Percentiles rank a stretch among this genome's conserved stretches.
Evolutionary conservation across 495 filamentous ascomycete species (phyloP).

Genomic region (Neurospora sp.): DNA sequence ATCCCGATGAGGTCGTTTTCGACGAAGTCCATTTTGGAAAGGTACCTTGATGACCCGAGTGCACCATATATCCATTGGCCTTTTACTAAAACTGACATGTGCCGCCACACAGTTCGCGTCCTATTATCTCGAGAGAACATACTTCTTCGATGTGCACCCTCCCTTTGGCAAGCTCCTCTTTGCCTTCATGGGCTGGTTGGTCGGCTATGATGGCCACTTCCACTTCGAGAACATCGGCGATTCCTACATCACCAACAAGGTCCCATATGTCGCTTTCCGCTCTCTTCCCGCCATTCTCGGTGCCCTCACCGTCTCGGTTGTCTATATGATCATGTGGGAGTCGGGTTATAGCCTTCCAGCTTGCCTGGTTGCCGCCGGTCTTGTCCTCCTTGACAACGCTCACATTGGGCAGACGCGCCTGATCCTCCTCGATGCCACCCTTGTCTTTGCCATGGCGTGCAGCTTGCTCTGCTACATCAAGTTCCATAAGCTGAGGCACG

Average conservation of each 20-base stretch:
- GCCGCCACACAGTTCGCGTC: conserved; percentile 63
- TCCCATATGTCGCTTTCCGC: conserved; percentile 92
- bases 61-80: not conserved
- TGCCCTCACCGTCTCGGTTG: conserved; percentile 84
- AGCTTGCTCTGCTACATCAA: conserved; percentile 89
- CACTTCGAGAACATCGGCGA: conserved; percentile 99
- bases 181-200: conserved; percentile 91
- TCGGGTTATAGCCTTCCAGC: conserved; percentile 94
- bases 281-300: conserved; percentile 88
- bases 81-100: conserved; percentile 1
- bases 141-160: conserved; percentile 99
- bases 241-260: conserved; percentile 93
- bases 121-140: conserved; percentile 93
- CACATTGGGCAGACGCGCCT: conserved; percentile 95
- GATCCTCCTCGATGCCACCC: conserved; percentile 87
- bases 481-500: conserved; percentile 93
- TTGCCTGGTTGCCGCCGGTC: conserved; percentile 71
- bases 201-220: conserved; percentile 92
- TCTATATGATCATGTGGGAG: conserved; percentile 99
- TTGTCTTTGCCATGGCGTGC: conserved; percentile 92
- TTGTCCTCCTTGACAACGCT: conserved; percentile 94
- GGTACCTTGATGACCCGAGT: conserved; percentile 26
- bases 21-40: conserved; percentile 99
- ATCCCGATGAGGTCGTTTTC: conserved; percentile 95
- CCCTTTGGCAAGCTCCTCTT: conserved; percentile 88